These are phyloP conservation scores for Magnusiomyces fungicola DNA, from an alignment of 1,139 yeast species.

Conservation along the genomic window DNA sequence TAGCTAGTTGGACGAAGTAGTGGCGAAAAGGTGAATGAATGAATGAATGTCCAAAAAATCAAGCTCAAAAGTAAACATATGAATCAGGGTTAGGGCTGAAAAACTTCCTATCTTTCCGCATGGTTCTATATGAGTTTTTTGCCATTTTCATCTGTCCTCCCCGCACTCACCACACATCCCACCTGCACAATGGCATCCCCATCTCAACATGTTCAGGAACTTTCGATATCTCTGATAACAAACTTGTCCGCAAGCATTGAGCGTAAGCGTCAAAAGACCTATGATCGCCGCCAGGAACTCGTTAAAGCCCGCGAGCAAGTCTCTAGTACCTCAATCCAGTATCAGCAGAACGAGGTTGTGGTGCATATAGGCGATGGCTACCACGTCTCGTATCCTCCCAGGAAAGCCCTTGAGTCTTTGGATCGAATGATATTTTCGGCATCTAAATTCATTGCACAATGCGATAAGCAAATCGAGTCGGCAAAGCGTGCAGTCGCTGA, in stretches of 20 bases:
- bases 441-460: background rate
- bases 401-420: background rate
- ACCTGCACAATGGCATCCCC: background rate
- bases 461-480: background rate
- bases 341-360: background rate
- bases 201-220: background rate
- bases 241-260: background rate
- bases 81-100: constrained; percentile 1
- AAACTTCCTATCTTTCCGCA: background rate
- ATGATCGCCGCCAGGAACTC: background rate
- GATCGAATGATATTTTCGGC: constrained; percentile 1
- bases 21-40: no score
- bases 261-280: background rate
- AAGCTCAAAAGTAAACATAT: background rate
- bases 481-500: background rate
- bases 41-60: no score
- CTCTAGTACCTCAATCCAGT: background rate
- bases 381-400: background rate
- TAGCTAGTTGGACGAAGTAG: background rate
- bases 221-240: constrained; percentile 1
- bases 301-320: constrained; percentile 1
- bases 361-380: constrained; percentile 1
- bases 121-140: no score
- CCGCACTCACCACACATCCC: no score
- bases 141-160: no score